phyloP scores from a whole-genome alignment of 768 basidiomycete genomes.

The Candolleomyces eurysporus region DNA sequence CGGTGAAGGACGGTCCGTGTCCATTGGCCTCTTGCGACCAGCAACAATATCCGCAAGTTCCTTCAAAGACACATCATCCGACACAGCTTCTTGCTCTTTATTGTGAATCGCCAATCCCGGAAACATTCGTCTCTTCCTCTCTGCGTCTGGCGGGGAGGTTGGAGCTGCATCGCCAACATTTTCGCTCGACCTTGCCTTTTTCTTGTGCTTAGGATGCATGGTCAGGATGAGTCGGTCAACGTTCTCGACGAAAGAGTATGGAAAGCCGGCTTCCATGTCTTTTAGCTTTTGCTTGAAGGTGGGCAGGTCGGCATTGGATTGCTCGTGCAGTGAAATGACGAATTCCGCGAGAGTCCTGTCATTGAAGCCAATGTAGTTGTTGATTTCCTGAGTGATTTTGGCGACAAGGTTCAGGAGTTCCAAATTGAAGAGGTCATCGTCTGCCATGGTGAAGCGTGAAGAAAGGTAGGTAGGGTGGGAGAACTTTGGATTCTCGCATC shows the following conservation, averaged over 20 bases:
- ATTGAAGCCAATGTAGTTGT: conserved; percentile 79
- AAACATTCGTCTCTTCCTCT: conserved; percentile 82
- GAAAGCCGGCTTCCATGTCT: conserved; percentile 78
- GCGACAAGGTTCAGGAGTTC: conserved; percentile 90
- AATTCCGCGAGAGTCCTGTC: conserved; percentile 97
- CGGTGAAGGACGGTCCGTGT: conserved; percentile 23
- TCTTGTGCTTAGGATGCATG: conserved; percentile 96
- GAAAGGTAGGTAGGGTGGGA: conserved; percentile 77
- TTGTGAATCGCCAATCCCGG: conserved; percentile 87
- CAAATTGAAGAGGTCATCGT: conserved; percentile 76
- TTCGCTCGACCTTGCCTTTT: conserved; percentile 39
- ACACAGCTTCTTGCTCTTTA: conserved; percentile 54
- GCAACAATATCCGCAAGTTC: conserved; percentile 90
- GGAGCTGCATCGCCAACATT: conserved; percentile 38
- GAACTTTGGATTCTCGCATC: too few relatives aligned
- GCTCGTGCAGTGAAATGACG: conserved; percentile 84
- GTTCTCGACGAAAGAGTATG: conserved; percentile 87
- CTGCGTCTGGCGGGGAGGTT: conserved; percentile 53
- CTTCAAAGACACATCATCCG: conserved; percentile 81
- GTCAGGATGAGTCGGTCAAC: conserved; percentile 92
- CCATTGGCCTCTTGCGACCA: conserved; percentile 49
- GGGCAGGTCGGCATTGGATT: conserved; percentile 67
- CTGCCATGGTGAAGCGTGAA: conserved; percentile 70
- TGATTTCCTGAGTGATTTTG: conserved; percentile 90
- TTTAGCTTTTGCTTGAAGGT: conserved; percentile 82